phyloP scores from a whole-genome alignment of 768 basidiomycete species.

The Serendipita vermifera region DNA sequence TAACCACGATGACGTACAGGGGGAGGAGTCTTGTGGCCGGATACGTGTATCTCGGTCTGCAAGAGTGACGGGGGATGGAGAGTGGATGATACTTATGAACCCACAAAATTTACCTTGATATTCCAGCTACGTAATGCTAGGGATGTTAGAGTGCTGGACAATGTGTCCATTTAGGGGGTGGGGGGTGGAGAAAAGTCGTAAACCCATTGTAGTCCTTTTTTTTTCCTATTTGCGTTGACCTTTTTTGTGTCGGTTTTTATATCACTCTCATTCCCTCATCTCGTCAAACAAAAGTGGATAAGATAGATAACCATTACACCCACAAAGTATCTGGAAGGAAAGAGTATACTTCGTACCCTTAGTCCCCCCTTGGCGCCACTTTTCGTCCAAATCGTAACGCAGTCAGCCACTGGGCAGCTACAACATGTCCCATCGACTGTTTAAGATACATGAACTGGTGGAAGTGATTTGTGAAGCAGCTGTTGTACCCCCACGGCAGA shows the following conservation, averaged over 20 bases:
- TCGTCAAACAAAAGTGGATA: too few species aligned
- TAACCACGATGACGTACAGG: not conserved
- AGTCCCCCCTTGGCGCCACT: too few species aligned
- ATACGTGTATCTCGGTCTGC: not conserved
- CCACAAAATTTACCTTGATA: not conserved
- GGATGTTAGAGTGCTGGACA: not conserved
- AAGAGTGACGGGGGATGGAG: not conserved
- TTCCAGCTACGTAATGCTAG: not conserved
- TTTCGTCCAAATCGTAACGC: too few species aligned
- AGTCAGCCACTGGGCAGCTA: too few species aligned
- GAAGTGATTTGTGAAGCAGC: too few species aligned
- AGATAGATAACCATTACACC: too few species aligned
- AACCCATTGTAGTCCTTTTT: constrained; percentile 5
- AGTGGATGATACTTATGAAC: not conserved
- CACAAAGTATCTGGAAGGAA: too few species aligned
- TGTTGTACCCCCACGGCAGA: too few species aligned
- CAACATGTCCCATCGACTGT: too few species aligned
- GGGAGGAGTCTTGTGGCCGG: not conserved
- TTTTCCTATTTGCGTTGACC: not conserved
- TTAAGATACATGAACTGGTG: too few species aligned
- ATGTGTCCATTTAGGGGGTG: not conserved
- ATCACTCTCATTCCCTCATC: constrained; percentile 8
- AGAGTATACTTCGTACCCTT: too few species aligned
- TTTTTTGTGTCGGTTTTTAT: too few species aligned
- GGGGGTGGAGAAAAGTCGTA: not conserved